phyloP scores from a whole-genome alignment of 2,329 filamentous ascomycete species.

The Drechslerella coelobrocha region DNA sequence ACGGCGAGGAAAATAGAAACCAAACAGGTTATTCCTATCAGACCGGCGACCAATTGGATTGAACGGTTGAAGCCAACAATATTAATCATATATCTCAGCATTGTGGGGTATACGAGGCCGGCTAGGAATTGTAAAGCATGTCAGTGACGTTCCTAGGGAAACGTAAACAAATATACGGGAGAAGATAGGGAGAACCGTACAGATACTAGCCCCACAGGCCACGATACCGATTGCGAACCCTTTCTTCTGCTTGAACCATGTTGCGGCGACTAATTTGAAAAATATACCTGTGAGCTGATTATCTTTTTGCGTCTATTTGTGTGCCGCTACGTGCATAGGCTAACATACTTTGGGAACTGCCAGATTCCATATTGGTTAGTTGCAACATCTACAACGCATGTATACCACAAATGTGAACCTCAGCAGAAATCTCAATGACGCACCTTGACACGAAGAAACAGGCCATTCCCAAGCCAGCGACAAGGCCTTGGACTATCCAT shows the following conservation, averaged over 20 bases:
- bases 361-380: conserved; percentile 10
- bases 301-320: neutral
- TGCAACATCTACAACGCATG: conserved; percentile 33
- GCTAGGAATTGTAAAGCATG: conserved; percentile 3
- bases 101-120: conserved; percentile 44
- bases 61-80: conserved; percentile 34
- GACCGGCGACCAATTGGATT: conserved; percentile 18
- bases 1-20: conserved; percentile 36
- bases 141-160: conserved; percentile 2
- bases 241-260: conserved; percentile 49
- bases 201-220: conserved; percentile 41
- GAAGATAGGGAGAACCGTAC: too few relatives aligned
- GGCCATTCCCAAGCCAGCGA: conserved; percentile 41
- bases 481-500: conserved; percentile 32
- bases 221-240: conserved; percentile 47
- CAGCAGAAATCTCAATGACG: neutral
- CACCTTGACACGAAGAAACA: conserved; percentile 48
- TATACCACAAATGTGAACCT: neutral
- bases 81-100: conserved; percentile 41
- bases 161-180: neutral
- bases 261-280: conserved; percentile 30
- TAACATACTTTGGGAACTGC: conserved; percentile 38
- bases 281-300: neutral
- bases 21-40: conserved; percentile 36
- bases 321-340: neutral